Conservation (phyloP, 2,329 filamentous ascomycete genomes). For the Microdochium paspali region DNA sequence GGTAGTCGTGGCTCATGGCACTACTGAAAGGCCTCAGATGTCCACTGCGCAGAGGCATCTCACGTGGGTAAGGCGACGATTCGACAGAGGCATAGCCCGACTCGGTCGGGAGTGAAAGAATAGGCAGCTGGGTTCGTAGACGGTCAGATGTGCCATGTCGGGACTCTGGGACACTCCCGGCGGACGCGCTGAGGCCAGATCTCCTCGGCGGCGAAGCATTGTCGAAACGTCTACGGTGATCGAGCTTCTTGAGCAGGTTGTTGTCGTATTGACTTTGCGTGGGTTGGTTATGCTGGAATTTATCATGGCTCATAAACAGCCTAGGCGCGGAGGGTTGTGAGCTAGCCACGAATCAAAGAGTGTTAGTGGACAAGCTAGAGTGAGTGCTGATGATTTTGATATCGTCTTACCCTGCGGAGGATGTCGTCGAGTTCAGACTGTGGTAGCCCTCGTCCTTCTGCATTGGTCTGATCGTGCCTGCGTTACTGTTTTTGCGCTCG, state of each 20-base stretch:
- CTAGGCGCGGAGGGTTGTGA: slow-evolving; percentile 30
- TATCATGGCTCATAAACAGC: slow-evolving; percentile 41
- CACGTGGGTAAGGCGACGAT: slow-evolving; percentile 31
- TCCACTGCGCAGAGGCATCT: slow-evolving; percentile 37
- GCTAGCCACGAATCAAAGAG: slow-evolving; percentile 14
- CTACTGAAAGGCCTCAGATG: slow-evolving; percentile 31
- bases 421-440: slow-evolving; percentile 18
- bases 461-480: slow-evolving; percentile 7
- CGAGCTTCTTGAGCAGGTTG: slow-evolving; percentile 45
- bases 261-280: slow-evolving; percentile 33
- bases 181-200: slow-evolving; percentile 29
- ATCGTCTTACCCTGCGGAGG: slow-evolving; percentile 10
- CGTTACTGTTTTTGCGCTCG: slow-evolving; percentile 10
- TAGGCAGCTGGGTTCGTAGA: slow-evolving; percentile 20
- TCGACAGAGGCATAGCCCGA: slow-evolving; percentile 31
- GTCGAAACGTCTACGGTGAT: slow-evolving; percentile 34
- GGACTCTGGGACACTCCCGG: slow-evolving; percentile 26
- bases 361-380: not conserved
- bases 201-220: slow-evolving; percentile 32
- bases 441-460: slow-evolving; percentile 22
- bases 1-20: slow-evolving; percentile 25
- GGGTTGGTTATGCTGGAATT: slow-evolving; percentile 34
- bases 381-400: too few relatives aligned
- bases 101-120: slow-evolving; percentile 36
- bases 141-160: slow-evolving; percentile 28